Evolutionary conservation across 2,329 filamentous ascomycete genomes (phyloP), one percentile per base, ranked within the genome.

Genomic region (Massarina eburnea): DNA sequence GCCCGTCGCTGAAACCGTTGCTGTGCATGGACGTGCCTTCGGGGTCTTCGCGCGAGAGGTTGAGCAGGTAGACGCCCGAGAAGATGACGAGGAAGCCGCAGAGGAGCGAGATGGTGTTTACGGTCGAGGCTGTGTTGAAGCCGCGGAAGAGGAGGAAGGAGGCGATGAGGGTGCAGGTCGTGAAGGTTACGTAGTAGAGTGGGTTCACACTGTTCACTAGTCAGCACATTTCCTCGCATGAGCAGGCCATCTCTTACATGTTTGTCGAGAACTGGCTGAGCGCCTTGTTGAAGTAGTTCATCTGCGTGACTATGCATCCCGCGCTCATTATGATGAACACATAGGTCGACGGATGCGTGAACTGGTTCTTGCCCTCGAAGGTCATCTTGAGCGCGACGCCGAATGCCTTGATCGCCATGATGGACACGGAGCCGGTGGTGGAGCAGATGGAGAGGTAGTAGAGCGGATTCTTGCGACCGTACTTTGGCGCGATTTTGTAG

Each of bases 221-320:
- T 55, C 37, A 54, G 52, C 43, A 36, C 20, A 33, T n/a, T 14
- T 2, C 19, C 10, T 12, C 12, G 21, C 35, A 21, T 3, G 15
- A 8, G 19, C 10, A 6, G 8, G 8, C 30, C 18, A 2, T 17
- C 4, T 14, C 88, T 70, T 80, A 96, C 91, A 99, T 95, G 61
- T 95, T 96, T 24, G 94, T 96, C 22, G 89, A 92, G 73, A 97
- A 99, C 64, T 95, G 91, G 71, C 90, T 95, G 49, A 99, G 76
- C 7, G 94, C 94, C 73, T 99, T 99, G 79, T 99, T 99, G 74
- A 99, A 96, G 73, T 99, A 99, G 73, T 99, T 99, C 94, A 99
- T 97, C 78, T 99, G 94, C 8, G 91, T 96, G 57, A 99, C 72
- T 66, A 99, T 97, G 76, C 94, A 99, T 54, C 96, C 89, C 3